A percentile compares a stretch with the other conserved stretches of the same genome.
Conservation (phyloP, 257 asterid genomes). For the Solanum commersonii region DNA sequence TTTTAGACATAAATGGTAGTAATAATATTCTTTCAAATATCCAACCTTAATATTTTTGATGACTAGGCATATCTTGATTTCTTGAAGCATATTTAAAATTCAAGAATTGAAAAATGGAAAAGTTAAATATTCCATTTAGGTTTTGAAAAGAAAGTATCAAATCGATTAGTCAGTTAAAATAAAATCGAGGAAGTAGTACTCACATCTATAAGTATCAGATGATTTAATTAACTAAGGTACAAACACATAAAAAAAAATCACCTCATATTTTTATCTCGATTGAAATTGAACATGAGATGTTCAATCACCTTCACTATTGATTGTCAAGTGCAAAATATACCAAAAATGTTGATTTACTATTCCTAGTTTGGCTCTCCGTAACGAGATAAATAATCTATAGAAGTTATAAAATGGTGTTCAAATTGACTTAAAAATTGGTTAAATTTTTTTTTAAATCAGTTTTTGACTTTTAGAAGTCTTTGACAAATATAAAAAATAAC, state of each 20-base stretch:
- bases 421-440: too few species aligned
- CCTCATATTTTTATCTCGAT: background rate
- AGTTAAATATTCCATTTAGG: background rate
- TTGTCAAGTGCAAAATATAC: background rate
- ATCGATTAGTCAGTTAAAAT: background rate
- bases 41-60: background rate
- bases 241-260: background rate
- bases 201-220: background rate
- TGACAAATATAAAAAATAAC: too few species aligned
- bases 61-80: background rate
- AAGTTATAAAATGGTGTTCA: background rate
- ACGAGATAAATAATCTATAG: background rate
- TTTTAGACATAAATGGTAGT: background rate
- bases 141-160: background rate
- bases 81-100: background rate
- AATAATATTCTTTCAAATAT: background rate
- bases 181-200: background rate
- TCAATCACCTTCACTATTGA: background rate
- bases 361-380: background rate
- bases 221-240: background rate
- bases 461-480: too few species aligned
- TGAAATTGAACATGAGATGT: background rate
- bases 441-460: too few species aligned
- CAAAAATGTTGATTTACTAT: background rate
- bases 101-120: background rate